A percentile compares a stretch with the other conserved stretches of the same genome.
Conservation (phyloP, 2,329 filamentous ascomycete species). For the Alternaria sp. region DNA sequence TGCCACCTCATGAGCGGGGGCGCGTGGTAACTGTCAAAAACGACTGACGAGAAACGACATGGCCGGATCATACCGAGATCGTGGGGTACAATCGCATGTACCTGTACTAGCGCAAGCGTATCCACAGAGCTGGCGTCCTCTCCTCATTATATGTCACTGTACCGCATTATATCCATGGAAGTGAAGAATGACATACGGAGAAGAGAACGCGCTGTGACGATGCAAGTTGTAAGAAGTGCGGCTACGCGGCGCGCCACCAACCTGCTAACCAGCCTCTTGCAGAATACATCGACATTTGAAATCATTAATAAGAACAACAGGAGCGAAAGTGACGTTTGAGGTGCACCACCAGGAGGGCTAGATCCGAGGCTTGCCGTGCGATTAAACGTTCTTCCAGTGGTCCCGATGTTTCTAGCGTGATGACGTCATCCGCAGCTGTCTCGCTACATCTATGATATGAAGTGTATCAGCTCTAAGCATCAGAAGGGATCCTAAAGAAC, state of each 20-base stretch:
- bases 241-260: neutral
- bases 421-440: slow-evolving; percentile 1
- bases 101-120: neutral
- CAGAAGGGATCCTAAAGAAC: neutral
- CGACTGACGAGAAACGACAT: neutral
- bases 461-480: neutral
- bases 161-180: neutral
- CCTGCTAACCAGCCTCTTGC: neutral
- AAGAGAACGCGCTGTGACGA: neutral
- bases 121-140: neutral
- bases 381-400: slow-evolving; percentile 2
- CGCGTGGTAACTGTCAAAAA: neutral
- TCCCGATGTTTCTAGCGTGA: neutral
- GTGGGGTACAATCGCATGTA: neutral
- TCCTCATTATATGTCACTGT: neutral
- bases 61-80: neutral
- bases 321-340: neutral
- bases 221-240: neutral
- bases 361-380: neutral
- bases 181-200: neutral
- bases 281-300: neutral
- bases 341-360: neutral
- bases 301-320: neutral
- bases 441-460: neutral
- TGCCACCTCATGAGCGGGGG: neutral